Conservation (phyloP, 2,329 filamentous ascomycete genomes). For the Paraconiothyrium brasiliense region DNA sequence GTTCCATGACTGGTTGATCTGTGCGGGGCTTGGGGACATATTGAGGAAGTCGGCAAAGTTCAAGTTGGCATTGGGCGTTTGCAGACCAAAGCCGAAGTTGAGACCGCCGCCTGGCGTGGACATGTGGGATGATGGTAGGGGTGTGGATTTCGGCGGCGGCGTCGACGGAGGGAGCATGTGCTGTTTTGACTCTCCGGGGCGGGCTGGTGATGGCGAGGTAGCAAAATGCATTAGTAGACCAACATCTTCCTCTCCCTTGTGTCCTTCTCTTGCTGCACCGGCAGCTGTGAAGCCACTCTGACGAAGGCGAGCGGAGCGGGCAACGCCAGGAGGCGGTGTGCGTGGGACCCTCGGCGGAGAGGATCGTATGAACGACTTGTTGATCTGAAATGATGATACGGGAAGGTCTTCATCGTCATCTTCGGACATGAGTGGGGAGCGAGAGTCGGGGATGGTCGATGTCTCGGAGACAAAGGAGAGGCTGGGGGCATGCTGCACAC, state of each 20-base stretch:
- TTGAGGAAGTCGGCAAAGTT: conserved; percentile 98
- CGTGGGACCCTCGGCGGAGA: conserved; percentile 73
- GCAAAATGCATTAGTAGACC: conserved; percentile 89
- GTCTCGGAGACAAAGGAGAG: conserved; percentile 81
- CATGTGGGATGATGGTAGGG: conserved; percentile 85
- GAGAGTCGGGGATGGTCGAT: conserved; percentile 71
- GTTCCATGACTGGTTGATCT: conserved; percentile 74
- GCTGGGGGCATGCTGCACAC: conserved; percentile 71
- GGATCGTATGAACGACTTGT: conserved; percentile 69
- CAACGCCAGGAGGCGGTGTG: conserved; percentile 51
- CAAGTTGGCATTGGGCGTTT: conserved; percentile 84
- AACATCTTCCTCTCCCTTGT: conserved; percentile 81
- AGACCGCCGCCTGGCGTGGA: conserved; percentile 74
- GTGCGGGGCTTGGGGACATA: conserved; percentile 93
- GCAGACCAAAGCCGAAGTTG: conserved; percentile 70
- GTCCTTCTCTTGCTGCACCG: conserved; percentile 55
- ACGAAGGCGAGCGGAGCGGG: conserved; percentile 52
- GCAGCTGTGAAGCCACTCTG: conserved; percentile 50
- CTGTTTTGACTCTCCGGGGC: conserved; percentile 57
- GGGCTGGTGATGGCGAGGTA: conserved; percentile 87
- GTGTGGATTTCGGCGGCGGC: conserved; percentile 63
- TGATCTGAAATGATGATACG: conserved; percentile 73
- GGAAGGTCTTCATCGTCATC: conserved; percentile 87
- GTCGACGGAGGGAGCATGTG: conserved; percentile 63
- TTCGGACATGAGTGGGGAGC: conserved; percentile 70